These are phyloP conservation scores for Russula earlei DNA, from an alignment of 768 basidiomycete genomes.

Conservation along the genomic window DNA sequence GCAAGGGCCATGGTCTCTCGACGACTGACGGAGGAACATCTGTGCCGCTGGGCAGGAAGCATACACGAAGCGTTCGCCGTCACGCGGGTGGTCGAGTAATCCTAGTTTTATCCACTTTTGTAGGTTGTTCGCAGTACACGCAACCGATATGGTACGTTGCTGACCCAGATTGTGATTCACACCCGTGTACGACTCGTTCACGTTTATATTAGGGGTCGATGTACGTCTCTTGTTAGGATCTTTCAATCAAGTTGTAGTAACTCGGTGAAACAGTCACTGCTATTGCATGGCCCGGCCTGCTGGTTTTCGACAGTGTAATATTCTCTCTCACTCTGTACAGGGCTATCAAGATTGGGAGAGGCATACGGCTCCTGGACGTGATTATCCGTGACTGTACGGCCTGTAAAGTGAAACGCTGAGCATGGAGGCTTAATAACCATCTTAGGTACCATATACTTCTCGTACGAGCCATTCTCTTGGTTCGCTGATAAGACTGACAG, in stretches of 20 bases:
- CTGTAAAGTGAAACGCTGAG: no score
- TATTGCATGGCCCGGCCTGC: slow-evolving; percentile 6
- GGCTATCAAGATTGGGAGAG: slow-evolving; percentile 5
- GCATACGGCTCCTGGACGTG: slow-evolving; percentile 3
- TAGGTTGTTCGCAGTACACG: slow-evolving; percentile 2
- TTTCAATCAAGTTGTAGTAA: background rate
- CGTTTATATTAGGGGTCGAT: background rate
- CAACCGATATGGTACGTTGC: background rate
- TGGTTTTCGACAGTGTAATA: slow-evolving; percentile 2
- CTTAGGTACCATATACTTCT: slow-evolving; percentile 12
- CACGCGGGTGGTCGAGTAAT: background rate
- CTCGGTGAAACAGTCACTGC: background rate
- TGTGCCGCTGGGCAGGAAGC: no score
- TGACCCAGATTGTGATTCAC: background rate
- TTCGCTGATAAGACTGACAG: background rate
- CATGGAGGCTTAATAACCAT: background rate
- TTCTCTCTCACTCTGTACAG: slow-evolving; percentile 11
- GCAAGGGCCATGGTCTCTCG: no score
- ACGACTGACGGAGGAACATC: no score
- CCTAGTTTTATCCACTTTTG: background rate
- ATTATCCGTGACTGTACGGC: slow-evolving; percentile 12
- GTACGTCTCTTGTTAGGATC: background rate
- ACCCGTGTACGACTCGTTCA: background rate
- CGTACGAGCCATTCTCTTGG: background rate
- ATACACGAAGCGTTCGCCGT: no score